Base-by-base conservation (phyloP, 768 basidiomycete species). In the Boletus barrowsii region DNA sequence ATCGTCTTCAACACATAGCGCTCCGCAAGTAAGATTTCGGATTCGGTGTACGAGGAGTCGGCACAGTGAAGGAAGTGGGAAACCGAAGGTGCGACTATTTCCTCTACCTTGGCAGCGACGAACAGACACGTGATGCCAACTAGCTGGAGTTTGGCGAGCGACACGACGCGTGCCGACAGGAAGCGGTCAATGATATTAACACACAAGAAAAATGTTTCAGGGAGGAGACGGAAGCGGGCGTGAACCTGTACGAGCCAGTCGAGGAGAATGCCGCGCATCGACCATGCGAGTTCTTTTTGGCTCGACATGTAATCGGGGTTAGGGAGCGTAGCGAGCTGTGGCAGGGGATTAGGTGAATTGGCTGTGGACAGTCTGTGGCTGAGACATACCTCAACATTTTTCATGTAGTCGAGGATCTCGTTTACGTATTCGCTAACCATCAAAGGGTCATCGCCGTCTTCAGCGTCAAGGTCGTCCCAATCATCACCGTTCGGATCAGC, bases 381-480 rank as follows among this genome's bases (percentile, higher is more conserved):
- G 46, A 30, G 13, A 36, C 77, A 44, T 66, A 94, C 94, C 83
- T 98, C 93, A 55, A 86, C 77, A 56, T 82, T 74, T 68, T 87
- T 90, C 74, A 98, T 80, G 73, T 99, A 98, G 53, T 88, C 76
- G 75, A 94, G 95, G 57, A 98, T 94, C 54, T 98, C 97, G 24
- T 77, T 77, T 47, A 97, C 95, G 66, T 99, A 99, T 72, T 98
- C 93, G 74, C 87, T 88, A 60, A 97, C 95, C 95, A 98, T 98
- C 56, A 92, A 78, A 14, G 96, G 97, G 66, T 99, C 96, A 47
- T 94, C 93, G 49, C 76, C 83, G 68, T 98, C 95, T 20, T 95
- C 93, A 1, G 83, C 84, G 59, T 98, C 94, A 15, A 98, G 80
- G 65, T 98, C 96, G 30, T 89, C 89, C 95, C 93, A 98, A 66